Evolutionary conservation across 2,329 filamentous ascomycete species (phyloP), one percentile per base, ranked within the genome.

Genomic region (Sporothrix variecibatus): DNA sequence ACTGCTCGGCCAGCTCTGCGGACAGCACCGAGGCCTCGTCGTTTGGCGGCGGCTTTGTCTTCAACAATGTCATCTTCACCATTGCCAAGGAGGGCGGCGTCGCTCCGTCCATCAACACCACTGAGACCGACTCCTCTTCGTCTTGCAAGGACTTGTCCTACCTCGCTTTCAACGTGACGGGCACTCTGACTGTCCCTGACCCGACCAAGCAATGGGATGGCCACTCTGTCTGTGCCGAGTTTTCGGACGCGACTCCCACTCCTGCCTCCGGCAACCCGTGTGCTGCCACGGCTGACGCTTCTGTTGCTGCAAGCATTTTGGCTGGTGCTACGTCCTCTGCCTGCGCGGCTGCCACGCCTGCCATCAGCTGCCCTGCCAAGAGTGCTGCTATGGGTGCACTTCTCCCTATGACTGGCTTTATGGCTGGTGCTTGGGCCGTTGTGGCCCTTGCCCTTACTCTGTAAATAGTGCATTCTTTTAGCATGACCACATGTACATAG

Each of bases 291-390:
- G 74, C 78, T 64, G 75, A 76, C 71, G 49, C 74, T 40, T 60
- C 76, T 28, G 73, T 62, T 23, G 75, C 73, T n/a, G 73, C 75
- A n/a, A 78, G 77, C 49, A 78, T 78, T 31, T 60, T 71, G 9
- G 74, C 77, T 28, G 74, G 3, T 67, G 68, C 56, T 53, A 72
- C 43, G 31, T 73, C 51, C 3, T 7, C 7, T 12, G 60, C 71
- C 4, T 75, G 58, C 31, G 49, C 31, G 1, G 70, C 62, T n/a
- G 31, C 6, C 1, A 26, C 31, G 0, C 68, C 68, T 15, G 31
- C 46, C 11, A 71, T 71, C 15, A 71, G 68, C 68, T 71, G 68
- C 15, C 68, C 51, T 1, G 34, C 51, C 12, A 70, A 70, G 34
- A 43, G 12, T 9, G 34, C 49, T 20, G 17, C 46, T 20, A 12